phyloP scores from a whole-genome alignment of 1,139 yeast genomes.

The Suhomyces bolitotheri region DNA sequence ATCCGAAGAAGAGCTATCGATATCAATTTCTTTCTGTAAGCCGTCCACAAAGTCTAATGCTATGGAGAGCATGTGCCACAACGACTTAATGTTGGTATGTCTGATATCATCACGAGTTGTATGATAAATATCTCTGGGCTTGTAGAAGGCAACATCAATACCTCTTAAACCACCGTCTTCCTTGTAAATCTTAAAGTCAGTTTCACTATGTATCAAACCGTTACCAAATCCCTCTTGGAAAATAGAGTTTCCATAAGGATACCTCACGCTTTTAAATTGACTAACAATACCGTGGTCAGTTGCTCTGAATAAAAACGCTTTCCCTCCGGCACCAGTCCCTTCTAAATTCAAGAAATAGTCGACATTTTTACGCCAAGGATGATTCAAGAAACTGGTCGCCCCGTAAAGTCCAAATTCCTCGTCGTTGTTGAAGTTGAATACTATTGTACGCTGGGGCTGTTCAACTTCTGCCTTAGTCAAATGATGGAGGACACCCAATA shows the following conservation, averaged over 20 bases:
- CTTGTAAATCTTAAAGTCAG: slow-evolving; percentile 77
- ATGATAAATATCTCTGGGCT: slow-evolving; percentile 82
- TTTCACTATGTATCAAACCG: slow-evolving; percentile 74
- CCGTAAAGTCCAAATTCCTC: slow-evolving; percentile 91
- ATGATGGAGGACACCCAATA: slow-evolving; percentile 67
- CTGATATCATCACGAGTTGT: slow-evolving; percentile 71
- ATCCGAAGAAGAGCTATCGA: slow-evolving; percentile 30
- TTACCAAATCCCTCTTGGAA: slow-evolving; percentile 81
- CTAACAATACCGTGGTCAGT: slow-evolving; percentile 70
- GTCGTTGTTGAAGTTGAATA: slow-evolving; percentile 84
- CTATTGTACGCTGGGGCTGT: slow-evolving; percentile 68
- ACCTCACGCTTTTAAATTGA: slow-evolving; percentile 48
- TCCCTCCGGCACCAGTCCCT: slow-evolving; percentile 96
- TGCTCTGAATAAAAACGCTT: slow-evolving; percentile 79
- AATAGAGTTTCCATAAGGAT: slow-evolving; percentile 76
- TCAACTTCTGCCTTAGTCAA: slow-evolving; percentile 38
- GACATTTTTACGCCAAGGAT: slow-evolving; percentile 70
- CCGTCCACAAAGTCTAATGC: slow-evolving; percentile 56
- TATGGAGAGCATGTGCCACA: slow-evolving; percentile 81
- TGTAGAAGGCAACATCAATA: slow-evolving; percentile 62
- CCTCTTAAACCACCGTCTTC: slow-evolving; percentile 71
- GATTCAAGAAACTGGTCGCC: slow-evolving; percentile 71
- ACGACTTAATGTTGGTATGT: slow-evolving; percentile 61
- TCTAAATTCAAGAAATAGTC: slow-evolving; percentile 78
- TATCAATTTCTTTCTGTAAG: slow-evolving; percentile 41